phyloP scores from a whole-genome alignment of 257 asterid genomes.

The Jacaranda copaia region DNA sequence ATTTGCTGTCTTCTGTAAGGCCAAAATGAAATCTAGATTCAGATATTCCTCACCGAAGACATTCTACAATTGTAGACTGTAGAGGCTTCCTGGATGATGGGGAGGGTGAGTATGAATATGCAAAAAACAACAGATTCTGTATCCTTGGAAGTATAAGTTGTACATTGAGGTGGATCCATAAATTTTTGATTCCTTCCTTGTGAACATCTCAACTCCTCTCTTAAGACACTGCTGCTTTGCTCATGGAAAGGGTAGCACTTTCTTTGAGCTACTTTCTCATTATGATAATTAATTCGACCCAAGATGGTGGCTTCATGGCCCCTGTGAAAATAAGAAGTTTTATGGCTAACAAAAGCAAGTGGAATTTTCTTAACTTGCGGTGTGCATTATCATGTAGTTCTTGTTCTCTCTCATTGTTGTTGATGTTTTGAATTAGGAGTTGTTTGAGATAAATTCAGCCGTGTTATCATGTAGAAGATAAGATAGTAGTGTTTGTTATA shows the following conservation, averaged over 20 bases:
- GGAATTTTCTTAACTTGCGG: neutral
- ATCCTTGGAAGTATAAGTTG: no score
- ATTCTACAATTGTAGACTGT: no score
- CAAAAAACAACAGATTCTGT: no score
- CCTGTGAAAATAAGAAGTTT: neutral
- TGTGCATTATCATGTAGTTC: neutral
- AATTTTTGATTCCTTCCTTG: no score
- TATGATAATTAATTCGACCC: neutral
- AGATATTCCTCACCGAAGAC: neutral
- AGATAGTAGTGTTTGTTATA: neutral
- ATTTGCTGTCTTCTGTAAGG: no score
- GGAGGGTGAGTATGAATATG: no score
- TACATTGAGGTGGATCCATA: no score
- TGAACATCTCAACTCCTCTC: no score
- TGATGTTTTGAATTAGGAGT: neutral
- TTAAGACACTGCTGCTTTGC: no score
- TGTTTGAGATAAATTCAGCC: neutral
- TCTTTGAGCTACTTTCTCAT: neutral
- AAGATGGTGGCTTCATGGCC: neutral
- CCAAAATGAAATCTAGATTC: neutral
- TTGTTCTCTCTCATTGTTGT: neutral
- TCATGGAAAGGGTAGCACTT: neutral
- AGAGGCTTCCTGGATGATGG: no score
- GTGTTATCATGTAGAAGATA: neutral
- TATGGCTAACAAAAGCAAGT: neutral